Base-by-base conservation (phyloP, 371 early-diverging fungal species). In the Mucor velutinosus region DNA sequence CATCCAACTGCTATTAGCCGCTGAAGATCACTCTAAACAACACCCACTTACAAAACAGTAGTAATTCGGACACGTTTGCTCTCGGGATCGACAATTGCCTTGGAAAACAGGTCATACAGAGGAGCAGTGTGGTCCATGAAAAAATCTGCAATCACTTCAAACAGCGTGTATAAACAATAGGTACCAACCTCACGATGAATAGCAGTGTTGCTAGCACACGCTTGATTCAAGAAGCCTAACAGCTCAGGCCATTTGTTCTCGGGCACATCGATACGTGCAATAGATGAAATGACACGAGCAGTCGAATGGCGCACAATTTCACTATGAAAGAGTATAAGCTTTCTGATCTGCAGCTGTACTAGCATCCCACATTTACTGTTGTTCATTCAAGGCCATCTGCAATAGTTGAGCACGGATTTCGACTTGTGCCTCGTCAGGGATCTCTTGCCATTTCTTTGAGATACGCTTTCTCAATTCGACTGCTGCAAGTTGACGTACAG, bases 131-230 rank as follows among this genome's bases (percentile, higher is more conserved):
- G 85, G 45, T 91, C 86, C 43, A 86, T 72, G 62, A 92, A 87
- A 35, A 78, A 79, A 56, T 95, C 96, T 17, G 90, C 86, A 68
- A 93, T 89, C 2, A 89, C 89, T 66, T 95, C 95, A 73, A 95
- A 93, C 57, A 97, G 76, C 19, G 94, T 86, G 68, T 88, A 92
- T 35, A 96, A 76, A 32, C 95, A 89, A 62, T 90, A 94, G 11
- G 93, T 84, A 15, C 95, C 97, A 19, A 94, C 88, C 74, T 96
- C 96, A 49, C 97, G 94, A 62, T 95, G 94, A 30, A 82, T 82
- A 7, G 88, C 86, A 8, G 76, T 84, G 37, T 85, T 33, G 69
- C 92, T 93, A 53, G 80, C 78, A 73, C 91, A 92, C 60, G 93
- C 91, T 72, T 90, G 82, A 72, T 90, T 88, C 53, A 96, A 76